phyloP scores from a whole-genome alignment of 192 early-diverging fungal genomes.

The Coemansia asiatica region DNA sequence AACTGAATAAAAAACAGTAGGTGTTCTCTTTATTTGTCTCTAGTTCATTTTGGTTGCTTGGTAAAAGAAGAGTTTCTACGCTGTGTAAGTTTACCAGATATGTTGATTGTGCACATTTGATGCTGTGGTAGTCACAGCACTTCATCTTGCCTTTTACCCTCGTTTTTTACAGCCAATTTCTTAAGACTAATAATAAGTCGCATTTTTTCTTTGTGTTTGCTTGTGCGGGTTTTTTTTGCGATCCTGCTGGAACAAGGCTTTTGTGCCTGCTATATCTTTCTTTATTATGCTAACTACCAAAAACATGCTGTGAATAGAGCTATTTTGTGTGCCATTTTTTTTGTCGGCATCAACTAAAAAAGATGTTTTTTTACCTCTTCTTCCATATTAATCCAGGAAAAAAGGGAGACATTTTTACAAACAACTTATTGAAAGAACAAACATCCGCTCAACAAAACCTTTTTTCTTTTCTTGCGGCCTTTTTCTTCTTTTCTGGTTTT shows the following conservation, averaged over 20 bases:
- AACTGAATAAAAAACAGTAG: too few species aligned
- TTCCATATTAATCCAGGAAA: not conserved
- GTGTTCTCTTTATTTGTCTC: too few species aligned
- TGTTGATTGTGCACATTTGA: too few species aligned
- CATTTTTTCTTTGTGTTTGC: not conserved
- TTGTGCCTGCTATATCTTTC: not conserved
- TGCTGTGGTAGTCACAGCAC: too few species aligned
- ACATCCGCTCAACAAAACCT: not conserved
- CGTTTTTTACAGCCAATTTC: not conserved
- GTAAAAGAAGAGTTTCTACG: too few species aligned
- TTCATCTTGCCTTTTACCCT: too few species aligned
- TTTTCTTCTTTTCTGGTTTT: conserved; percentile 1
- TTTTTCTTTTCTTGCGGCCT: not conserved
- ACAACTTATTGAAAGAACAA: not conserved
- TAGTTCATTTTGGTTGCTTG: too few species aligned
- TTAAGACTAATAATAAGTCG: not conserved
- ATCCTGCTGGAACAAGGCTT: not conserved
- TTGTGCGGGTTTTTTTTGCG: not conserved
- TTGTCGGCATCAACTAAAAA: too few species aligned
- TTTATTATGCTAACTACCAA: not conserved
- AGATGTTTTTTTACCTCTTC: conserved; percentile 6
- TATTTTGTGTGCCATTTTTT: not conserved
- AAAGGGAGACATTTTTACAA: not conserved
- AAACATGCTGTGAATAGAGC: not conserved
- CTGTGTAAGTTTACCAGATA: too few species aligned